Evolutionary conservation across 78 protist genomes (phyloP), one percentile per base, ranked within the genome.

Genomic region (Dictyostelium citrinum): DNA sequence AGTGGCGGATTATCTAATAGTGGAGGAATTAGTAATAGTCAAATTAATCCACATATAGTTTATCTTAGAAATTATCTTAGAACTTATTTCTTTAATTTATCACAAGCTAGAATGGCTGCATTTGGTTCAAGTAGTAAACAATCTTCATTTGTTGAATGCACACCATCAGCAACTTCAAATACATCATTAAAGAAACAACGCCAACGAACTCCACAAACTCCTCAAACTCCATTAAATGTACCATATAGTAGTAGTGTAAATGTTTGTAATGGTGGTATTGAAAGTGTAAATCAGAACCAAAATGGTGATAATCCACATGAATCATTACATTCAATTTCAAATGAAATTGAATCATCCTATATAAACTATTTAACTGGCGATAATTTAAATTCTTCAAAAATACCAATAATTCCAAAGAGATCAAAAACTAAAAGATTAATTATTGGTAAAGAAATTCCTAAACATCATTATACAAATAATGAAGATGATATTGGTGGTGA

Each of bases 31-130:
- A n/a, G 41, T 33, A 22, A 75, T 43, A 75, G 17, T 75, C n/a
- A 79, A 71, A 33, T 67, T 24, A 88, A 88, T 88, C 93, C 93
- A 49, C 81, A 78, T 68, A 88, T 88, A 5, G 60, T 46, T 43
- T 33, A 45, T 14, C 37, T 88, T 31, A 58, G 93, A 61, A 55
- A 78, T 22, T 82, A 88, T 67, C 55, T 88, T 35, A 11, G 93
- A 27, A 76, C 55, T 7, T 88, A 88, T 49, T 78, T 88, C 67
- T 88, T 88, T 31, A 88, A 88, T 39, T 33, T 78, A 17, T 78
- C 93, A 12, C 84, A 78, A 46, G 93, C 85, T 10, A 78, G 93
- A 74, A 88, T 88, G 93, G 84, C 82, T 7, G 82, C 85, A 64
- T 88, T 88, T 31, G 93, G 93, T n/a, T 78, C 81, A 20, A 67